Base-by-base conservation (phyloP, 1,284 basidiomycete genomes). In the Xanthoconium separans region DNA sequence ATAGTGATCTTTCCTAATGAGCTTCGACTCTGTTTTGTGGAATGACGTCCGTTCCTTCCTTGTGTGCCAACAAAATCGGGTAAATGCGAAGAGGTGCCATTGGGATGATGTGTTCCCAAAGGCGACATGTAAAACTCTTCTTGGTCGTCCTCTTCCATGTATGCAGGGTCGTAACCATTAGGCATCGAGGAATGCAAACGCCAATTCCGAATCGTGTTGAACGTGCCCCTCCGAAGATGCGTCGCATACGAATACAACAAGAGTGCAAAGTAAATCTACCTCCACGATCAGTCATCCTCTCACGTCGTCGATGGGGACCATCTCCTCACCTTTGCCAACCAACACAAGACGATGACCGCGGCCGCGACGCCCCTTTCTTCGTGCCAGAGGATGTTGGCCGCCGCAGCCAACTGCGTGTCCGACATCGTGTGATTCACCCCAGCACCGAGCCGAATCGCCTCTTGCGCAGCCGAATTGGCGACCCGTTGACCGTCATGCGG, bases 221-320 rank as follows among this genome's bases (percentile, higher is more conserved):
- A 98, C 13, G 93, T 91, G 45, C 93, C 92, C 65, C 90, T 89
- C 37, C 95, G 90, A 44, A 99, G 85, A 71, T 98, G 96, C 2
- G 87, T 79, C 4, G 95, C 95, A 71, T 93, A 98, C 11, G 96
- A 98, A 72, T 98, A 99, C 34, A 99, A 76, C 37, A 96, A 74
- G 31, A 92, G 74, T 37, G 91, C 89, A 72, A 98, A 95, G 77
- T 98, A 99, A 60, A 97, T 79, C 95, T 98, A 36, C 34, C 4
- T 4, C 34, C 33, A 36, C 34, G 34, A 36, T n/a, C 34, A 16
- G 15, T 7, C 34, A 36, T 36, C 34, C 7, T 36, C 34, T 8
- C 16, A 36, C 16, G 27, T 27, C 27, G 27, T 27, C 27, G 27
- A 27, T 34, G 16, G 34, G 22, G 16, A n/a, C 34, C 44, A 49